Conservation (phyloP, 1,139 yeast species). For the Kodamaea fungicola region DNA sequence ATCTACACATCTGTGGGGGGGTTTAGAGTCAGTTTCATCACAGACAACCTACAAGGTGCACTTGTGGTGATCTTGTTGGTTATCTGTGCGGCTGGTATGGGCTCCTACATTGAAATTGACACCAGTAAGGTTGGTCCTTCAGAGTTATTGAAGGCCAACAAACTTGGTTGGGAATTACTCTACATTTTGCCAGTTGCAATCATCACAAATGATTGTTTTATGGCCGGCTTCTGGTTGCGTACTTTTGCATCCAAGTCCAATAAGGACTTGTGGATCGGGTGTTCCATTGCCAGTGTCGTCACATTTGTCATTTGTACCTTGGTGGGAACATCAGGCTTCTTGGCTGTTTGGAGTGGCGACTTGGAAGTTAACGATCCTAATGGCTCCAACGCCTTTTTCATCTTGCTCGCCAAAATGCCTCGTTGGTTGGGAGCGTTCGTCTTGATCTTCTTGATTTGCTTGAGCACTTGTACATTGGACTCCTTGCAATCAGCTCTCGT, state of each 20-base stretch:
- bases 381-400: constrained; percentile 67
- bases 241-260: constrained; percentile 85
- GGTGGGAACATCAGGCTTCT: constrained; percentile 78
- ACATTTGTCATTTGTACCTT: constrained; percentile 62
- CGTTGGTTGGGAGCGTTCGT: constrained; percentile 85
- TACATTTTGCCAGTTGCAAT: constrained; percentile 85
- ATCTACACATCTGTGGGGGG: constrained; percentile 90
- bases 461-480: constrained; percentile 88
- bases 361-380: constrained; percentile 55
- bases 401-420: constrained; percentile 72
- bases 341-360: constrained; percentile 89
- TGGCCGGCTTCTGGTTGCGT: constrained; percentile 92
- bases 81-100: constrained; percentile 78
- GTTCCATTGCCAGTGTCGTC: constrained; percentile 68
- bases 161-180: constrained; percentile 84
- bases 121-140: constrained; percentile 58
- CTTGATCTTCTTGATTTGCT: constrained; percentile 63
- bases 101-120: constrained; percentile 72
- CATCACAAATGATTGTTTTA: constrained; percentile 82
- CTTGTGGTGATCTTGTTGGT: constrained; percentile 65
- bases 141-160: constrained; percentile 59
- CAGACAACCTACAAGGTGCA: constrained; percentile 84
- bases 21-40: constrained; percentile 80
- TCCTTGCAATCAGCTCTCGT: constrained; percentile 87
- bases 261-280: constrained; percentile 72